Base-by-base conservation (phyloP, 2,329 filamentous ascomycete species). In the Thelonectria rubi region DNA sequence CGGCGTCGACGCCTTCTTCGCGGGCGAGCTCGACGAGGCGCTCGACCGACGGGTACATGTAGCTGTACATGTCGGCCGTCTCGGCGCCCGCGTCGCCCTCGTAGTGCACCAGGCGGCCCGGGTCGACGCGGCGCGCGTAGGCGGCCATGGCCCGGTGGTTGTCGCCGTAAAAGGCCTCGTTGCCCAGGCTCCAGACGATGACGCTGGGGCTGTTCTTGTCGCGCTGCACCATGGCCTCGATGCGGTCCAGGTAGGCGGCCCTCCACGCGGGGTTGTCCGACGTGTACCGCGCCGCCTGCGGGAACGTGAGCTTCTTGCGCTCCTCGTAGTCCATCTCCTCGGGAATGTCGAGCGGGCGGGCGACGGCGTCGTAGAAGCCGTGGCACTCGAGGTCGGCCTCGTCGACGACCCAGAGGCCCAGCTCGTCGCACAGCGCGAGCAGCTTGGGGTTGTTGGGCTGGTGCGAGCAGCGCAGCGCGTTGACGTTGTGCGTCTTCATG, bases 401-500 rank as follows among this genome's bases (percentile, higher is more conserved):
- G 48, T 81, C 81, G 64, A 84, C 81, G 2, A 84, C 83, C 84
- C 86, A 90, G 11, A 90, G 77, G 0, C 88, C 88, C n/a, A 90
- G 79, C 72, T 90, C 86, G 65, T 90, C 87, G 6, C 85, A 84
- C 1, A 90, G 75, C 52, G 87, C 85, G 32, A 87, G 85, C 2
- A 91, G 69, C 3, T 79, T 77, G 1, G 85, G 83, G 65, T 90
- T 83, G n/a, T 86, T 87, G 0, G 88, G 86, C 62, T 92, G 88
- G 70, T 92, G 90, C 1, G 85, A 88, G 53, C 85, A 88, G 0
- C 90, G 86, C 5, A 92, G 80, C 1, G 89, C 86, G 65, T 92
- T 92, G 76, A 92, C 82, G 68, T 91, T 91, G 78, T 90, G 84
- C 7, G 76, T 79, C 74, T 92, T 92, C 88, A 92, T 92, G 3